Base-by-base conservation (phyloP, 192 early-diverging fungal genomes). In the Linnemannia elongata region DNA sequence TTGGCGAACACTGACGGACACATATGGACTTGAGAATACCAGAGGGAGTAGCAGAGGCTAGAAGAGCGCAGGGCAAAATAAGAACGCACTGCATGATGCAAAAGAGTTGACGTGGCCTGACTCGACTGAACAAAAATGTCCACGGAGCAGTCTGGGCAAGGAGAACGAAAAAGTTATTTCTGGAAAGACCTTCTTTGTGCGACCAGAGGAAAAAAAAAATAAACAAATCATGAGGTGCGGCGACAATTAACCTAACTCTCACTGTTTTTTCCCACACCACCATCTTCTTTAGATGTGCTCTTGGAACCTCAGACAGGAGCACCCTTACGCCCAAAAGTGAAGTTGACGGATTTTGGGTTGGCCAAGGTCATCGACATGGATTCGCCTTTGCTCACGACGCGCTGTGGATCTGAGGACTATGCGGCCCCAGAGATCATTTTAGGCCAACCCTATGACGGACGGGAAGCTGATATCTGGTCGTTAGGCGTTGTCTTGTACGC, bases 401-500 rank as follows among this genome's bases (percentile, higher is more conserved):
- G 95, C 15, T 95, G 95, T 87, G 95, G 95, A 12, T 92, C 91
- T 36, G 94, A 95, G 73, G 95, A 96, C 78, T 96, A 96, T 88
- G 93, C 94, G 0, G 93, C 95, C 1, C 95, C 95, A 0, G 95
- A 96, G 75, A 89, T 96, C 66, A 89, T 96, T 54, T 85, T 90
- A 18, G 90, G 89, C 27, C 86, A 90, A 36, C 89, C 89, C 2
- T 96, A 96, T 69, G 95, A 96, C 78, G 94, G 94, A 13, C 85
- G 93, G 20, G 75, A 91, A 57, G 93, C 93, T 3, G 97, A 98
- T 84, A 88, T 96, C 33, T 98, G 97, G 97, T 90, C 95, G 8
- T 78, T 96, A 3, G 97, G 96, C 35, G 93, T 95, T 24, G 91
- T 97, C 8, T 89, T 97, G 24, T 97, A 94, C 81, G 92, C 94